These are phyloP conservation scores for Sarocladium oryzae DNA, from an alignment of 2,329 filamentous ascomycete species.

Conservation along the genomic window DNA sequence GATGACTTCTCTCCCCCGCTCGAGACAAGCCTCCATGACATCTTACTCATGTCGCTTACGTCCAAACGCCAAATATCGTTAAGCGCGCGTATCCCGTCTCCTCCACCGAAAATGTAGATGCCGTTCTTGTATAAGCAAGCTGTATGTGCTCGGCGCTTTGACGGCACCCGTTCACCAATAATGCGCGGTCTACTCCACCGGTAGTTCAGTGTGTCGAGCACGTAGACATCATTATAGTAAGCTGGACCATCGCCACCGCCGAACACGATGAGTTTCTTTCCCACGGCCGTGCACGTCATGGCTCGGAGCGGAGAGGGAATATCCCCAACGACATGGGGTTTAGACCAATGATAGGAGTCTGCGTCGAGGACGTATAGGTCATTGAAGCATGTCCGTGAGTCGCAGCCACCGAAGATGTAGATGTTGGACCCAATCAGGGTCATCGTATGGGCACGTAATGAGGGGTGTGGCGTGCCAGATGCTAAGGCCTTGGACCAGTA, in stretches of 20 bases:
- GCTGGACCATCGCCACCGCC: slow-evolving; percentile 63
- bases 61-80: slow-evolving; percentile 70
- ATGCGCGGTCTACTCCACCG: slow-evolving; percentile 59
- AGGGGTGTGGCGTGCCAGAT: slow-evolving; percentile 55
- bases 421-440: slow-evolving; percentile 61
- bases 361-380: slow-evolving; percentile 63
- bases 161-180: slow-evolving; percentile 50
- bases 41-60: slow-evolving; percentile 58
- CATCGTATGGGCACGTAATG: slow-evolving; percentile 59
- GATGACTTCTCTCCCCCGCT: slow-evolving; percentile 25
- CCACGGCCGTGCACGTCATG: slow-evolving; percentile 67
- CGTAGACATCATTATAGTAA: slow-evolving; percentile 67
- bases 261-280: slow-evolving; percentile 64
- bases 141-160: slow-evolving; percentile 59
- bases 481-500: slow-evolving; percentile 63
- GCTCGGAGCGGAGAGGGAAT: slow-evolving; percentile 59
- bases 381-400: slow-evolving; percentile 61
- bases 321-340: slow-evolving; percentile 58
- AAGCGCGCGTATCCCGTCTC: slow-evolving; percentile 62
- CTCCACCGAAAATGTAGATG: slow-evolving; percentile 66
- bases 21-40: slow-evolving; percentile 62
- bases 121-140: slow-evolving; percentile 67
- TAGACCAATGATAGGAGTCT: slow-evolving; percentile 64
- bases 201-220: slow-evolving; percentile 64
- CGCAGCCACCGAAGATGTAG: slow-evolving; percentile 64